Base-by-base conservation (phyloP, 1,284 basidiomycete species). In the Apiotrichum laibachii region DNA sequence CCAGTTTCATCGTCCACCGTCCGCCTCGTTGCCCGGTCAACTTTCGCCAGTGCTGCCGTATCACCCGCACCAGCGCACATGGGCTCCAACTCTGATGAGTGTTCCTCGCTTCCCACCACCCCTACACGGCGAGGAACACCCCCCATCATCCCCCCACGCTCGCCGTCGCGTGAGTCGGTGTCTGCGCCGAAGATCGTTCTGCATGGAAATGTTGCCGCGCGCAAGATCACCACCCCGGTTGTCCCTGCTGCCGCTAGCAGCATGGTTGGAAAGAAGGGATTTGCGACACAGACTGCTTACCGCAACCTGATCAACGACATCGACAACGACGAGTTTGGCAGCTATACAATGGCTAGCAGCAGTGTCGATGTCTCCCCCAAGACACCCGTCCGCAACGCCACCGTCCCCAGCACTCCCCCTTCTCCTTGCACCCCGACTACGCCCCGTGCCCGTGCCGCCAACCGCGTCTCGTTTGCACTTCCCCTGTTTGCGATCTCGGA, bases 401-500 rank as follows among this genome's bases (percentile, higher is more conserved):
- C 37, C 5, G 37, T 37, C 11, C 37, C 15, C 15, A 11, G 12
- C 15, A 16, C 44, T 22, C 21, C 45, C 13, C 26, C 45, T 9
- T 16, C 26, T n/a, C 45, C 33, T 10, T 12, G 12, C 47, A 49
- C n/a, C 4, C 10, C 35, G 11, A 9, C 47, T 13, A 34, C 33
- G 22, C 26, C 46, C 12, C 47, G 31, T 35, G 31, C 9, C 26
- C 47, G 47, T 26, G 1, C 43, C n/a, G 47, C 13, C 7, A 35
- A 49, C 22, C 47, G 48, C 48, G 48, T 37, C 18, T n/a, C 48
- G 48, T 37, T 49, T 34, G 34, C 49, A 12, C 49, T 13, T 11
- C 35, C 49, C 12, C 49, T 50, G 19, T 50, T 50, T n/a, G n/a
- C 49, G 35, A 50, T 50, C 37, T 50, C 49, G 35, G 49, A 50